These are phyloP conservation scores for Termitomyces titanicus DNA, from an alignment of 768 basidiomycete genomes.

Conservation along the genomic window DNA sequence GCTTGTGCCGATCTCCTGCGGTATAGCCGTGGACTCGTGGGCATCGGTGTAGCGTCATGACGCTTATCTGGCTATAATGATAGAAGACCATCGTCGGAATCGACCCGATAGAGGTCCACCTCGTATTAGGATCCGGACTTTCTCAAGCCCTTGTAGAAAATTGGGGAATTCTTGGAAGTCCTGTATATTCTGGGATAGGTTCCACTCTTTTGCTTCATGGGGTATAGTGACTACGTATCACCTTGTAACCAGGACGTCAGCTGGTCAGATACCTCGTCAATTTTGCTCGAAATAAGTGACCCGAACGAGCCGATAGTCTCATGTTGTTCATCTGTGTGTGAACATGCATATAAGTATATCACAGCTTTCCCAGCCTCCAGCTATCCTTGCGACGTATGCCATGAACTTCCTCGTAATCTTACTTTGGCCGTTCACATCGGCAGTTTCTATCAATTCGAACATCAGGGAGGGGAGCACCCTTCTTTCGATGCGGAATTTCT, in stretches of 20 bases:
- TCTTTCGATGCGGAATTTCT: not conserved
- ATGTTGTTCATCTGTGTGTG: not conserved
- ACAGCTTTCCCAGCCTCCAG: not conserved
- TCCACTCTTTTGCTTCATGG: not conserved
- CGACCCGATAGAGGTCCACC: not conserved
- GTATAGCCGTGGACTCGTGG: not conserved
- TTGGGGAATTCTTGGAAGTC: not conserved
- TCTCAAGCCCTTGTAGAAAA: not conserved
- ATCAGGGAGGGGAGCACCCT: not conserved
- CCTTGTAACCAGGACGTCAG: not conserved
- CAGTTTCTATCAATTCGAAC: not conserved
- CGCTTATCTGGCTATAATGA: not conserved
- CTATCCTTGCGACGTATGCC: not conserved
- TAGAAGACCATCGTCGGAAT: not conserved
- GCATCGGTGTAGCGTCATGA: not conserved
- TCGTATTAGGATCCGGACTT: not conserved
- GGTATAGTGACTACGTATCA: not conserved
- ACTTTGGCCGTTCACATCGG: constrained; percentile 1
- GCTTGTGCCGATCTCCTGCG: not conserved
- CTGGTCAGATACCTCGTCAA: not conserved
- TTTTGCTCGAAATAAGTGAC: not conserved
- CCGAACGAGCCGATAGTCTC: not conserved
- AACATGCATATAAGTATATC: not conserved
- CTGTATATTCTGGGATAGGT: not conserved
- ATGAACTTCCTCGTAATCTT: not conserved